Conservation (phyloP, 140 eudicot genomes). For the Cichorium intybus region DNA sequence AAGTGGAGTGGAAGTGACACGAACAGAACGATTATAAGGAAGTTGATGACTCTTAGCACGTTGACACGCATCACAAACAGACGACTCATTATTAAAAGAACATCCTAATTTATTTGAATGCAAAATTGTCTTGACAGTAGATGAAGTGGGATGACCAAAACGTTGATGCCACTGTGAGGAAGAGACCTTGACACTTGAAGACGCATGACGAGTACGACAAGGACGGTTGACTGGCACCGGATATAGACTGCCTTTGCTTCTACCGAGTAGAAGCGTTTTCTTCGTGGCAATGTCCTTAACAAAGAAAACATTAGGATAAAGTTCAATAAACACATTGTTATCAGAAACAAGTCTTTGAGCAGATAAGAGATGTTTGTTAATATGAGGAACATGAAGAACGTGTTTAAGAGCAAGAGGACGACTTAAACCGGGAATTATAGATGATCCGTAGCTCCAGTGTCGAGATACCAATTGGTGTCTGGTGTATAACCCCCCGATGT, state of each 20-base stretch:
- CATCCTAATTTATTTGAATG: background rate
- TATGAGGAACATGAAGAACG: background rate
- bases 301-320: background rate
- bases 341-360: background rate
- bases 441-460: background rate
- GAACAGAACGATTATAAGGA: no score
- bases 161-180: background rate
- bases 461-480: background rate
- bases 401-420: background rate
- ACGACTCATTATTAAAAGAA: background rate
- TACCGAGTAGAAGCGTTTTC: background rate
- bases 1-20: background rate
- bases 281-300: background rate
- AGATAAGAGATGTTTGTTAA: background rate
- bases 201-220: background rate
- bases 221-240: background rate
- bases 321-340: background rate
- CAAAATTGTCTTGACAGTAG: background rate
- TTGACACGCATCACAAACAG: background rate
- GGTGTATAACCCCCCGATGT: no score
- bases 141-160: background rate
- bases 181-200: background rate
- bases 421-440: background rate
- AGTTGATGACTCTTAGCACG: background rate
- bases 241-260: no score